Evolutionary conservation across 2,329 filamentous ascomycete species (phyloP), one percentile per base, ranked within the genome.

Genomic region (Cordyceps cateniannulata): DNA sequence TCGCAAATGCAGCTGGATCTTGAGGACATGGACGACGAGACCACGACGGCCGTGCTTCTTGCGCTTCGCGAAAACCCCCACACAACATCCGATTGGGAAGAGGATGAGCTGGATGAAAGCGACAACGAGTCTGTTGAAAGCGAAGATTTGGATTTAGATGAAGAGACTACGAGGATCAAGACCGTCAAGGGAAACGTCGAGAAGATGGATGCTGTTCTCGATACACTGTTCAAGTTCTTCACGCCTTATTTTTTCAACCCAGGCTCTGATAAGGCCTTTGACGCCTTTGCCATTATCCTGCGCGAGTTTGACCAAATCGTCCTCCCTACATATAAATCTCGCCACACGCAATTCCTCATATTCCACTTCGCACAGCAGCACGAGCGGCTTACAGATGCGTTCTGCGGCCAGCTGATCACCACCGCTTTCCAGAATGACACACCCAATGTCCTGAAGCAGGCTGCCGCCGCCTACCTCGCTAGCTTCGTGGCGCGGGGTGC

Each of bases 321-420:
- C 62, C 82, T 99, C 32, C 92, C 93, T 3, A 96, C 92, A 16
- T 92, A 95, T 71, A 90, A 91, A 66, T 96, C 92, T 25, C 87
- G 95, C 38, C 93, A 98, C 72, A 92, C 92, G 0, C 95, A 99
- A 69, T 99, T 98, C 68, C 84, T 99, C 52, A 82, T 98, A 55
- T 99, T 99, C 75, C 93, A 97, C 75, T 97, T 96, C 71, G 90
- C 90, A 18, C 93, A 99, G 73, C 84, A 84, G 62, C 90, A 91
- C 9, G 86, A 89, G 32, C 81, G 84, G 49, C 84, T 96, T 52
- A 88, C 91, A 62, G 90, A 95, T 69, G 84, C 87, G 53, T 98
- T 98, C 69, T 88, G 90, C 48, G 88, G 88, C 38, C 88, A 87
- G 25, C 89, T 93, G 65, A 77, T 77, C 42, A 72, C 73, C 25